Base-by-base conservation (phyloP, 2,329 filamentous ascomycete genomes). In the Bipolaris cookei region DNA sequence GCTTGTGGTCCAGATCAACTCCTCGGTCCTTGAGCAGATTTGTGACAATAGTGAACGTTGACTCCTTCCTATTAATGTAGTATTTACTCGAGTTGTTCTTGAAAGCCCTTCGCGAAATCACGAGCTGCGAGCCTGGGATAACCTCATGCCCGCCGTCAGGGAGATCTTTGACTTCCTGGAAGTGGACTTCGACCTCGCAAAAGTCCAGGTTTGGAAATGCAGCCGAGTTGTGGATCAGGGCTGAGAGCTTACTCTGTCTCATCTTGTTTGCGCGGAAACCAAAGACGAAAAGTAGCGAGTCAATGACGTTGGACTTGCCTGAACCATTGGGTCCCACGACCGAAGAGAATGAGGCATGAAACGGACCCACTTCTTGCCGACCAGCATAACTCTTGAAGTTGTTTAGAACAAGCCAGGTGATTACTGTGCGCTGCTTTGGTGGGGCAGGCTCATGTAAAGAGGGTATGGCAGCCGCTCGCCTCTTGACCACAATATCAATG, bases 321-420 rank as follows among this genome's bases (percentile, higher is more conserved):
- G 95, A 99, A 59, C 95, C 95, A 75, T 99, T 99, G 47, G 96
- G 95, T 0, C 95, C 96, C 8, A 99, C 95, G 2, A 99, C 95
- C 0, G 95, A 97, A 1, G 95, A 97, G 79, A 99, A 99, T 0
- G 95, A 99, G 1, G 91, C 86, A 75, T 99, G 95, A 76, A 99
- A 99, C 0, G 95, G 95, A 0, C 95, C 95, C 57, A 99, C 95
- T 78, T 96, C 90, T 76, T 99, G 95, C 60, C 90, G 84, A 3
- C 95, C 95, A 14, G 95, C 95, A 75, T 99, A 99, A 80, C 94
- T 98, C 81, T 99, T 99, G 86, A 99, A 99, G 78, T 99, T 99
- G 64, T 87, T 96, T 66, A 99, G 83, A 58, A 96, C 88, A 46
- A 99, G 82, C 73, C 97, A 92, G 16, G 91, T 95, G 64, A 99